Evolutionary conservation across 768 basidiomycete genomes (phyloP).

Genomic region (Suillus subluteus): DNA sequence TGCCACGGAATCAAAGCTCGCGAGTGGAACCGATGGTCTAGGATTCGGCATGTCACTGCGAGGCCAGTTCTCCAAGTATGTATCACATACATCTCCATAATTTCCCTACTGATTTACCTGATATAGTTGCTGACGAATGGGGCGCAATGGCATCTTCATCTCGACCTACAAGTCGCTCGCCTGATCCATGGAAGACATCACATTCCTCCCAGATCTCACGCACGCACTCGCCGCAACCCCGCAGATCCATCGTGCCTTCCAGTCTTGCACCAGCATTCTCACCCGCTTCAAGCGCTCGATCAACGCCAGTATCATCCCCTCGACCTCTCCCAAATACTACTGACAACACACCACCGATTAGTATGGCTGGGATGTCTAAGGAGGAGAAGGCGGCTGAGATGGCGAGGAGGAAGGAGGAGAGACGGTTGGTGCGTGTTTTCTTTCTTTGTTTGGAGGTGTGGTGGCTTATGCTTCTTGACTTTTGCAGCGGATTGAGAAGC

Average conservation of each 20-base stretch:
- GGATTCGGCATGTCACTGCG: constrained; percentile 26
- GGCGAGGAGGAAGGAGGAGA: constrained; percentile 88
- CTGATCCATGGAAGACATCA: constrained; percentile 24
- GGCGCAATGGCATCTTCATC: constrained; percentile 17
- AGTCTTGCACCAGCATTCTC: constrained; percentile 17
- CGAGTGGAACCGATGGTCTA: constrained; percentile 25
- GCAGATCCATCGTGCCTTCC: constrained; percentile 6
- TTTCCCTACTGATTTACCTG: background rate
- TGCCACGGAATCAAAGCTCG: constrained; percentile 29
- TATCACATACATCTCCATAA: background rate
- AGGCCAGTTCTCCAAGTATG: constrained; percentile 1
- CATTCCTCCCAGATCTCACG: constrained; percentile 20
- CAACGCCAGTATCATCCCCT: constrained; percentile 32
- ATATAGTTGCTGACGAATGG: constrained; percentile 27
- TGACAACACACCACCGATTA: constrained; percentile 21
- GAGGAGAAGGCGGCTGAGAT: constrained; percentile 96
- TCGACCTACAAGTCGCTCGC: constrained; percentile 10
- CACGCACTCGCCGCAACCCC: constrained; percentile 25
- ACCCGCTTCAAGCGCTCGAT: constrained; percentile 22
- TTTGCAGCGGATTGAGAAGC: constrained; percentile 68
- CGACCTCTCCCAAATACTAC: constrained; percentile 15
- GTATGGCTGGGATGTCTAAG: constrained; percentile 64
- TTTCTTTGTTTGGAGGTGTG: constrained; percentile 6
- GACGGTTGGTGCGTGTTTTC: constrained; percentile 69
- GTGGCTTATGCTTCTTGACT: background rate